phyloP scores from a whole-genome alignment of 2,329 filamentous ascomycete species.

The Plenodomus lindquistii region DNA sequence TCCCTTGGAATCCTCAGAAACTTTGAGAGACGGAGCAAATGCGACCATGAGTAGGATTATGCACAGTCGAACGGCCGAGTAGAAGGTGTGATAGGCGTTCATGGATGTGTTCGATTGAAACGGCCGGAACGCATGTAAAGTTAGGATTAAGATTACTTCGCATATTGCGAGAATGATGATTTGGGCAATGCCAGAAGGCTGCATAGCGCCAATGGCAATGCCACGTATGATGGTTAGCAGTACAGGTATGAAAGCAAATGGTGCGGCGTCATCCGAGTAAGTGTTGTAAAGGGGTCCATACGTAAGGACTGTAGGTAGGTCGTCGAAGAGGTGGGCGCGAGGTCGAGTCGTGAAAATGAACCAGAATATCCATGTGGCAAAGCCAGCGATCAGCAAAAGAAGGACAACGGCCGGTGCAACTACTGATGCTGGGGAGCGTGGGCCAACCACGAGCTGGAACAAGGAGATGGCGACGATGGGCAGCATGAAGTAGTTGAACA shows the following conservation, averaged over 20 bases:
- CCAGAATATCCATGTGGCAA: constrained; percentile 77
- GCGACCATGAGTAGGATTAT: constrained; percentile 60
- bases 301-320: constrained; percentile 82
- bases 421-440: constrained; percentile 67
- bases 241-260: constrained; percentile 86
- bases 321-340: constrained; percentile 87
- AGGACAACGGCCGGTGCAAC: constrained; percentile 77
- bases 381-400: constrained; percentile 71
- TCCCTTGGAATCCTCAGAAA: constrained; percentile 78
- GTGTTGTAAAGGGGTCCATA: constrained; percentile 98
- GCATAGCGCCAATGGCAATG: constrained; percentile 88
- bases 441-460: constrained; percentile 84
- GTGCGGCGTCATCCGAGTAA: constrained; percentile 88
- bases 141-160: constrained; percentile 87
- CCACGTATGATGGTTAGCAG: constrained; percentile 83
- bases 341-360: constrained; percentile 81
- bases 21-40: constrained; percentile 81
- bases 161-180: constrained; percentile 90
- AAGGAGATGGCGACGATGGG: constrained; percentile 85
- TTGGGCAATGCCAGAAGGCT: constrained; percentile 90
- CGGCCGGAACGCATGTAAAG: constrained; percentile 84
- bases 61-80: constrained; percentile 75
- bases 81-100: constrained; percentile 92
- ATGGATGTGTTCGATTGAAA: constrained; percentile 92
- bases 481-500: constrained; percentile 90